Evolutionary conservation across 2,329 filamentous ascomycete species (phyloP).

Genomic region (Colletotrichum noveboracense): DNA sequence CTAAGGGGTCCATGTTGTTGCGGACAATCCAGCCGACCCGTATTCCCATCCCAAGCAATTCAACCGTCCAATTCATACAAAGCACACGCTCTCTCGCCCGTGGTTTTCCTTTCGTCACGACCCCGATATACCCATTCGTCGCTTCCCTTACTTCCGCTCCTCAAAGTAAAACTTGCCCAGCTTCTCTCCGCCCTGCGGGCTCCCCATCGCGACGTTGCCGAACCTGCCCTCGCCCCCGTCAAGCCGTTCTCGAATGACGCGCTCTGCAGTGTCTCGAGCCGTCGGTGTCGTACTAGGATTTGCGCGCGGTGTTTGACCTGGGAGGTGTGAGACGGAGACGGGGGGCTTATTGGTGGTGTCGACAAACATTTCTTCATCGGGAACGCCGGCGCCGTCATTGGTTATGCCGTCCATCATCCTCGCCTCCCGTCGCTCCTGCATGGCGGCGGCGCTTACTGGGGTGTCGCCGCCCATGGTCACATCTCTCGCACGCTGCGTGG

Average conservation of each 20-base stretch:
- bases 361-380: conserved; percentile 61
- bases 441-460: conserved; percentile 48
- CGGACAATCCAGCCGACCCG: background rate
- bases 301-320: conserved; percentile 27
- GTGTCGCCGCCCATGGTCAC: conserved; percentile 40
- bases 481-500: conserved; percentile 38
- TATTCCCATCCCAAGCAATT: background rate
- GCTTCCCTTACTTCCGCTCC: conserved; percentile 37
- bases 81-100: background rate
- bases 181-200: conserved; percentile 47
- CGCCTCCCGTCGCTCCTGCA: conserved; percentile 63
- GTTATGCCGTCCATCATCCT: conserved; percentile 72
- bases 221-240: conserved; percentile 53
- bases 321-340: conserved; percentile 45
- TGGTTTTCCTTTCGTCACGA: background rate
- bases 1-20: background rate
- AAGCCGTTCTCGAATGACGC: conserved; percentile 66
- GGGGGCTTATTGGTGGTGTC: conserved; percentile 69
- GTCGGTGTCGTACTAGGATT: conserved; percentile 27
- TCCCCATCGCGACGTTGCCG: conserved; percentile 44
- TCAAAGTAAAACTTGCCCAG: conserved; percentile 68
- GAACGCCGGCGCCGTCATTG: conserved; percentile 52
- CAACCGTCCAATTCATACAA: conserved; percentile 1
- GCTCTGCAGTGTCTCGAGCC: conserved; percentile 64
- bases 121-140: background rate